Conservation (phyloP, 2,329 filamentous ascomycete genomes). For the Neodidymelliopsis sp. region DNA sequence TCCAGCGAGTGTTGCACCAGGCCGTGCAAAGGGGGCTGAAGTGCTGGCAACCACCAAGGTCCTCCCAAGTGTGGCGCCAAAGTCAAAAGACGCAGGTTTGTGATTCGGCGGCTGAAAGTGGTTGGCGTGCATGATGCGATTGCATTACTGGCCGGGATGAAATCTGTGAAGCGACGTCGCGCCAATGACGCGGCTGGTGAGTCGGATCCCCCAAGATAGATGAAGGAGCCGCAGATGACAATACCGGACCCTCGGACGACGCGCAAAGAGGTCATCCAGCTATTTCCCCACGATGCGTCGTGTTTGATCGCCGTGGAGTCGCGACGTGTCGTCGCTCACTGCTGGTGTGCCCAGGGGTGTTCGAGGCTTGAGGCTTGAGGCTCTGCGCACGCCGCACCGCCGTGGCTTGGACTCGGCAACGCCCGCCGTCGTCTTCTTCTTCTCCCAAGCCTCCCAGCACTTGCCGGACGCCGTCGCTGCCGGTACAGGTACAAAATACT, state of each 20-base stretch:
- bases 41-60: constrained; percentile 1
- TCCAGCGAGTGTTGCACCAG: constrained; percentile 1
- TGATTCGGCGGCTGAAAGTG: constrained; percentile 2
- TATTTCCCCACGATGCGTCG: constrained; percentile 13
- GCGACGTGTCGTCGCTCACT: neutral
- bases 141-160: constrained; percentile 10
- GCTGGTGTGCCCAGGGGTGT: constrained; percentile 3
- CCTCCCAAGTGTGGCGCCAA: constrained; percentile 12
- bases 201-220: constrained; percentile 17
- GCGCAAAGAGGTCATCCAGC: constrained; percentile 8
- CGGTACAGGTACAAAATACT: no score
- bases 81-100: constrained; percentile 1
- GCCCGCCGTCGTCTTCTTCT: constrained; percentile 3
- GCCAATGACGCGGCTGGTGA: constrained; percentile 8
- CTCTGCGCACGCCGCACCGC: constrained; percentile 10
- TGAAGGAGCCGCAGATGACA: constrained; percentile 16
- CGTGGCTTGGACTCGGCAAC: constrained; percentile 12
- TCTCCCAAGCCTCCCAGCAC: neutral
- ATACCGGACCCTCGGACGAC: constrained; percentile 11
- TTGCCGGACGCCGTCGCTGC: neutral
- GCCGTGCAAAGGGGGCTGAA: constrained; percentile 2
- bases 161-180: constrained; percentile 8
- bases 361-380: constrained; percentile 10
- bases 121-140: constrained; percentile 10
- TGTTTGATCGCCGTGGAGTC: constrained; percentile 18